Conservation (phyloP, 202 grass and related monocot genomes). For the Dendrocalamus latiflorus region DNA sequence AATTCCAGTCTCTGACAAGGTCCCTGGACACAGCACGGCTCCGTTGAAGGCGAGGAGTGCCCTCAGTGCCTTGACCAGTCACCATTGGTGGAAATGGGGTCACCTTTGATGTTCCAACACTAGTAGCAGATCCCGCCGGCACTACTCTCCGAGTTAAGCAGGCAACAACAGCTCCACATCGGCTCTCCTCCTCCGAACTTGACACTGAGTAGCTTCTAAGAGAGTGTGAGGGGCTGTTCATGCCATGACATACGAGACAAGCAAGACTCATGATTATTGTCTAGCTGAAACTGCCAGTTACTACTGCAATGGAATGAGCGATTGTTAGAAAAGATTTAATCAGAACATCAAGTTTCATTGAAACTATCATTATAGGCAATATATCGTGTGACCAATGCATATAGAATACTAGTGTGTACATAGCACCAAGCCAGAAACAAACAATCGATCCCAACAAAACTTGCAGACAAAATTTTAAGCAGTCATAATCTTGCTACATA, state of each 20-base stretch:
- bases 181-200: conserved; percentile 73
- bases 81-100: conserved; percentile 62
- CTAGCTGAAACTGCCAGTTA: not conserved
- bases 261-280: conserved; percentile 66
- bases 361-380: not conserved
- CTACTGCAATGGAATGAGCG: conserved; percentile 9
- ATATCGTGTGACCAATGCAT: not conserved
- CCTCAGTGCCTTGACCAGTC: conserved; percentile 46
- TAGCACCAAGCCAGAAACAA: conserved; percentile 1
- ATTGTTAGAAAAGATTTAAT: conserved; percentile 12
- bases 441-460: not conserved
- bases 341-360: not conserved
- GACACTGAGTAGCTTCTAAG: conserved; percentile 91
- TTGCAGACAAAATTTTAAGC: not conserved
- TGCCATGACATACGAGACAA: conserved; percentile 83
- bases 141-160: conserved; percentile 62
- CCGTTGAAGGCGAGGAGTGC: conserved; percentile 65
- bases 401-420: not conserved
- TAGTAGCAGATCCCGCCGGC: conserved; percentile 31
- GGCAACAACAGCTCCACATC: conserved; percentile 52
- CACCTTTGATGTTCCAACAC: conserved; percentile 66
- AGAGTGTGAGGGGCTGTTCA: conserved; percentile 73
- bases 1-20: conserved; percentile 92
- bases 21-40: conserved; percentile 84
- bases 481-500: not conserved